Percentiles rank a stretch among this genome's conserved stretches.
Conservation (phyloP, 768 basidiomycete genomes). For the Tylopilus rubrobrunneus region DNA sequence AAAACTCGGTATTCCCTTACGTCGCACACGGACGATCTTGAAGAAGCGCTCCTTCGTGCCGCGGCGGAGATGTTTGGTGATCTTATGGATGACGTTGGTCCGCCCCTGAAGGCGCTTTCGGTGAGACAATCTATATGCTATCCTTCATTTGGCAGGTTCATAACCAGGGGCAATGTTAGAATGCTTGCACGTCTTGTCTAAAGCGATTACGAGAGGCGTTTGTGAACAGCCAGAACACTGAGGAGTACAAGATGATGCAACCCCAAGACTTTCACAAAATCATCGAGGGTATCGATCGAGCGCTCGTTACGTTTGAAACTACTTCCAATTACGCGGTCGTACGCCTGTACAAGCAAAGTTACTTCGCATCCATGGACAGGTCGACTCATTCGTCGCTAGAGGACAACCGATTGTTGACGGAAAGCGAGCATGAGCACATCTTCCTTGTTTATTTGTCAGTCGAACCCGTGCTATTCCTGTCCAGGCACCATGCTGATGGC, state of each 20-base stretch:
- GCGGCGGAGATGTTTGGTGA: conserved; percentile 76
- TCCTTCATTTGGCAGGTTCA: background rate
- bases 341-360: conserved; percentile 61
- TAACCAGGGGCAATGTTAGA: conserved; percentile 35
- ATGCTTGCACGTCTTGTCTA: conserved; percentile 56
- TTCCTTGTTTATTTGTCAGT: conserved; percentile 91
- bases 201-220: conserved; percentile 66
- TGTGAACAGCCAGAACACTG: conserved; percentile 35
- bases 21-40: conserved; percentile 41
- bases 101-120: conserved; percentile 70
- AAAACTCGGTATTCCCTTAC: conserved; percentile 28
- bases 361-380: conserved; percentile 24
- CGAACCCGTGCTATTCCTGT: background rate
- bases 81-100: conserved; percentile 73
- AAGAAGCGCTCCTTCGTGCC: conserved; percentile 36
- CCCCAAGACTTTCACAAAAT: conserved; percentile 63
- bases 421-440: conserved; percentile 72
- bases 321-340: conserved; percentile 83
- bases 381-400: conserved; percentile 15
- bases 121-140: conserved; percentile 39
- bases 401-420: conserved; percentile 37
- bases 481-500: conserved; percentile 7
- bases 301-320: conserved; percentile 70
- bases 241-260: conserved; percentile 35
- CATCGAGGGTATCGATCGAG: conserved; percentile 62